These are phyloP conservation scores for Venturiaceae sp. DNA, from an alignment of 2,329 filamentous ascomycete genomes.

Conservation along the genomic window DNA sequence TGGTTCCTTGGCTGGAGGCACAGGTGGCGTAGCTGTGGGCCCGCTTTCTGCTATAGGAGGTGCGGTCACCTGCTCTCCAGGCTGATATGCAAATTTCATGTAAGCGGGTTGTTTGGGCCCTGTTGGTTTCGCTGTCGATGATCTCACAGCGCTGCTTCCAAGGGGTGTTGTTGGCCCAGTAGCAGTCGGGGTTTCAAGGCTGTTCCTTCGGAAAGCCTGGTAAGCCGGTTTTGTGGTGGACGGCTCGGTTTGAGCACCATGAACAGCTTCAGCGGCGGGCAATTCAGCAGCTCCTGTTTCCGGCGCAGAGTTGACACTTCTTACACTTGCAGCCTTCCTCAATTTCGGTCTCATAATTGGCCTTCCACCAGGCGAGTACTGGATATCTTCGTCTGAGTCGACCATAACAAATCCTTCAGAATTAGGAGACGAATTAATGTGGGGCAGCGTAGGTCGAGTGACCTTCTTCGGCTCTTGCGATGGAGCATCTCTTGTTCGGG, in stretches of 20 bases:
- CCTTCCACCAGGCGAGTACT: conserved; percentile 8
- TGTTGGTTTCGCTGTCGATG: background rate
- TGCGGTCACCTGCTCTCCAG: background rate
- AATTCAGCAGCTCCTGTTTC: background rate
- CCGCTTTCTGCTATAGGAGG: background rate
- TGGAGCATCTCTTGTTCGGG: background rate
- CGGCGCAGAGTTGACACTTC: background rate
- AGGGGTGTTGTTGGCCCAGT: background rate
- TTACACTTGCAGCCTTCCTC: conserved; percentile 6
- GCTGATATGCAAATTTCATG: background rate
- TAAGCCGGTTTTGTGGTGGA: conserved; percentile 3
- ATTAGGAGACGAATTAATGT: background rate
- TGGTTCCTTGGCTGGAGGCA: background rate
- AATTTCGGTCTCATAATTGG: conserved; percentile 10
- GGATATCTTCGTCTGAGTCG: conserved; percentile 5
- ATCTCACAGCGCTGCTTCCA: background rate
- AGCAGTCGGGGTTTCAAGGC: background rate
- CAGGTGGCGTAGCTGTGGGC: background rate
- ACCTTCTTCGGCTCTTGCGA: background rate
- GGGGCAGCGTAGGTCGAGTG: background rate
- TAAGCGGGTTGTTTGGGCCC: conserved; percentile 3
- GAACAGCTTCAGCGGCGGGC: background rate
- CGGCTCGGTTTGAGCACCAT: background rate
- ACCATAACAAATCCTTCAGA: conserved; percentile 5
- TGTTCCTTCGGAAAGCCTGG: background rate